These are phyloP conservation scores for Bromus sterilis DNA, from an alignment of 176 grass and related monocot genomes.

Conservation along the genomic window DNA sequence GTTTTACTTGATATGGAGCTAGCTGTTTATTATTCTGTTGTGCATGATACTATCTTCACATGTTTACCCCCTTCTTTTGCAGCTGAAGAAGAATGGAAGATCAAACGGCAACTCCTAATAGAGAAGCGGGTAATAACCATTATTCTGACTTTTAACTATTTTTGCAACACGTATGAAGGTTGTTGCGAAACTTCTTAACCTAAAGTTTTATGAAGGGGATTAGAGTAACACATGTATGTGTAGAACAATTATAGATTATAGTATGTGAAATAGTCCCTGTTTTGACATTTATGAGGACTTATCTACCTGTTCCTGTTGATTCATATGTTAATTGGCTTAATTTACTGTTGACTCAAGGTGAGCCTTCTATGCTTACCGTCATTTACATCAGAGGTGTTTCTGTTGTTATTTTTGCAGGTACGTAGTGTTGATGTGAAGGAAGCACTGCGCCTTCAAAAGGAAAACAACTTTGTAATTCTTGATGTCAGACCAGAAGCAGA, in stretches of 20 bases:
- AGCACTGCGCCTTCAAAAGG: conserved; percentile 92
- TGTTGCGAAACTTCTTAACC: neutral
- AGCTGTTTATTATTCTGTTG: neutral
- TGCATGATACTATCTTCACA: neutral
- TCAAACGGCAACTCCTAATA: conserved; percentile 66
- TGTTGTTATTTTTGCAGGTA: conserved; percentile 52
- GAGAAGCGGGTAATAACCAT: conserved; percentile 64
- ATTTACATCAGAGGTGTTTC: neutral
- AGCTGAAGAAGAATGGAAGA: conserved; percentile 98
- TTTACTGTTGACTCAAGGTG: neutral
- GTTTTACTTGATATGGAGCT: neutral
- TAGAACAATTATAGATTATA: neutral
- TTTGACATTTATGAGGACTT: conserved; percentile 23
- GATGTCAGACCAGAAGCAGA: conserved; percentile 95
- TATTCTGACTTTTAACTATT: neutral
- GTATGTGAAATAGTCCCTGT: neutral
- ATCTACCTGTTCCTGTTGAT: neutral
- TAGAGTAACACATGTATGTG: neutral
- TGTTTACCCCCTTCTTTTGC: neutral
- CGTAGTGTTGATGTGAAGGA: conserved; percentile 96
- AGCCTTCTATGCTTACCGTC: neutral
- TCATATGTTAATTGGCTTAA: conserved; percentile 4
- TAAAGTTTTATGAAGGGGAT: neutral
- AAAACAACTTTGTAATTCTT: conserved; percentile 94
- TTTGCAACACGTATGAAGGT: neutral